Percentiles rank a stretch among this genome's conserved stretches.
Evolutionary conservation across 306 rosid species (phyloP).

Genomic region (Cucurbita ficifolia): DNA sequence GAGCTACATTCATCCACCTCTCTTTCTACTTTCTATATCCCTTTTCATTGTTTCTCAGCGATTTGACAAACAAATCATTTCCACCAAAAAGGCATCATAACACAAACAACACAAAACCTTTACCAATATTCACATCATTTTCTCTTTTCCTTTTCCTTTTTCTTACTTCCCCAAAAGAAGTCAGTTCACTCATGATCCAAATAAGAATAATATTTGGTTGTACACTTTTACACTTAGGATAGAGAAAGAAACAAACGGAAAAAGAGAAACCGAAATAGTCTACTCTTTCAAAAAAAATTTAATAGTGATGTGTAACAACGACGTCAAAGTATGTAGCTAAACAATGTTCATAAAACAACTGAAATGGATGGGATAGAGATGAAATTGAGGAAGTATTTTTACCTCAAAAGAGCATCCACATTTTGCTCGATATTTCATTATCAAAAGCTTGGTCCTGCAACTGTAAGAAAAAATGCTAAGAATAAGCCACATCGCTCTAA

Average conservation of each 20-base stretch:
- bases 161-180: background rate
- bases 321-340: too few relatives aligned
- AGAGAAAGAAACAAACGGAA: too few relatives aligned
- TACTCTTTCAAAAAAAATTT: too few relatives aligned
- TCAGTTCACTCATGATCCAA: background rate
- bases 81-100: background rate
- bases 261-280: too few relatives aligned
- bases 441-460: background rate
- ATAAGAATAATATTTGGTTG: too few relatives aligned
- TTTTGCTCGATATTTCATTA: background rate
- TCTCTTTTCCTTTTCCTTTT: background rate
- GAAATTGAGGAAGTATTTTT: background rate
- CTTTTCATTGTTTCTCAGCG: background rate
- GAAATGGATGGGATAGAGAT: background rate
- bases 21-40: background rate
- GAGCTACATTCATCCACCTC: background rate
- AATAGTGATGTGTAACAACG: too few relatives aligned
- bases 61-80: background rate
- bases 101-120: background rate
- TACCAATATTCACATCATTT: background rate
- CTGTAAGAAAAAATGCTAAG: background rate
- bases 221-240: too few relatives aligned
- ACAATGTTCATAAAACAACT: background rate
- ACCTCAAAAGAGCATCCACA: constrained; percentile 2
- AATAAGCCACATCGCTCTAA: background rate